These are phyloP conservation scores for Calonectria pseudoturangicola DNA, from an alignment of 2,329 filamentous ascomycete species.

Conservation along the genomic window DNA sequence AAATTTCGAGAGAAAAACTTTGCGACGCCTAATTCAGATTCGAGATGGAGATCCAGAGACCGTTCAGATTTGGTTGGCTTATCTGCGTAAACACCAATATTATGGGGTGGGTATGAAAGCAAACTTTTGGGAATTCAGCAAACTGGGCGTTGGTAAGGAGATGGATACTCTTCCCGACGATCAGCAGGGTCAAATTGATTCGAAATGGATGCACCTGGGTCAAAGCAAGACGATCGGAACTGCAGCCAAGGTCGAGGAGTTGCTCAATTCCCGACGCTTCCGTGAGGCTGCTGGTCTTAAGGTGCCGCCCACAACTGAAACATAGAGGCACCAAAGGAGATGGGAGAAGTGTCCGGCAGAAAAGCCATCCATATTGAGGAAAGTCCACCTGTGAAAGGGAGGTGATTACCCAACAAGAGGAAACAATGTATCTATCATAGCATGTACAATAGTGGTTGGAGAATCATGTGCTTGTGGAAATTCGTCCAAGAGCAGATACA, in stretches of 20 bases:
- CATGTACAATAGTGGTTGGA: conserved; percentile 51
- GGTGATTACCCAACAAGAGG: not conserved
- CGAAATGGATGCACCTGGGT: conserved; percentile 74
- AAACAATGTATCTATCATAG: conserved; percentile 45
- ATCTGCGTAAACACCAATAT: conserved; percentile 92
- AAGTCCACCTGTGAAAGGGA: not conserved
- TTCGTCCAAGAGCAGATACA: conserved; percentile 28
- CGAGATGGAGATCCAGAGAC: conserved; percentile 92
- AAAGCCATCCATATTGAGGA: not conserved
- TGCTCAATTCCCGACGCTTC: conserved; percentile 72
- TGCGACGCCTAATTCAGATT: conserved; percentile 91
- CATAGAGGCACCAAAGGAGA: conserved; percentile 28
- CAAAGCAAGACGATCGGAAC: conserved; percentile 70
- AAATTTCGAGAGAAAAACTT: conserved; percentile 95
- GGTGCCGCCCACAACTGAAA: conserved; percentile 49
- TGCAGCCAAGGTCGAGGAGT: conserved; percentile 74
- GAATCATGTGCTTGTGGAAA: conserved; percentile 50
- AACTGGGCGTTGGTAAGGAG: conserved; percentile 69
- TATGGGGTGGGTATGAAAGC: conserved; percentile 99
- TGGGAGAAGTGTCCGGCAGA: not conserved
- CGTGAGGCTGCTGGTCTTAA: conserved; percentile 59
- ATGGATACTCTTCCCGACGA: conserved; percentile 52
- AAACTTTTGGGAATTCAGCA: conserved; percentile 93
- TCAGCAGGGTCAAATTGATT: conserved; percentile 61
- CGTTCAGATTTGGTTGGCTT: conserved; percentile 94